Evolutionary conservation across 495 filamentous ascomycete species (phyloP).

Genomic region (Polyplosphaeria fusca): DNA sequence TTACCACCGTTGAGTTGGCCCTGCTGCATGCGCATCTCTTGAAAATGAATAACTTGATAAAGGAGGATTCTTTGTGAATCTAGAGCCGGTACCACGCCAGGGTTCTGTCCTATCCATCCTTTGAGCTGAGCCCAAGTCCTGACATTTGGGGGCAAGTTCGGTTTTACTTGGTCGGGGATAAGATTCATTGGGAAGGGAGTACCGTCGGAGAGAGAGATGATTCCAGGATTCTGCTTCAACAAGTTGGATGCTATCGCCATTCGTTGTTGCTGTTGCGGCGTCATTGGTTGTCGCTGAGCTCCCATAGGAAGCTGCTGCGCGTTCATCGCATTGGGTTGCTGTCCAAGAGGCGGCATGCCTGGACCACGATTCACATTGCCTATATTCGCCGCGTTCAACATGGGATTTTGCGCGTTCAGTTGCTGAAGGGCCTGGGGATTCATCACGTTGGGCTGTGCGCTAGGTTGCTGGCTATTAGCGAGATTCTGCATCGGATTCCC

Average conservation of each 20-base stretch:
- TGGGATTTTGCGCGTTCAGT: slow-evolving; percentile 15
- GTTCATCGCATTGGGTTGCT: slow-evolving; percentile 16
- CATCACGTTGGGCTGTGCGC: slow-evolving; percentile 19
- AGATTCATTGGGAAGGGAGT: slow-evolving; percentile 14
- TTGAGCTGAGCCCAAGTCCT: slow-evolving; percentile 34
- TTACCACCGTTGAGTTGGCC: slow-evolving; percentile 26
- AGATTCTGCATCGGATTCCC: slow-evolving; percentile 5
- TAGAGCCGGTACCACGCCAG: slow-evolving; percentile 6
- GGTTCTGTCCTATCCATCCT: slow-evolving; percentile 27
- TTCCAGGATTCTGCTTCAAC: slow-evolving; percentile 22
- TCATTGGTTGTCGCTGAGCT: neutral
- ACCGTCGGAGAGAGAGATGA: slow-evolving; percentile 16
- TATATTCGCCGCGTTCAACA: slow-evolving; percentile 20
- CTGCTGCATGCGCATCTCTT: slow-evolving; percentile 15
- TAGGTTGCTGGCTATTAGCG: slow-evolving; percentile 3
- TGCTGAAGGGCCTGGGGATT: slow-evolving; percentile 11
- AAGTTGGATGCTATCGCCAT: slow-evolving; percentile 2
- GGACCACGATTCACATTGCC: slow-evolving; percentile 1
- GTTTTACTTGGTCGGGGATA: slow-evolving; percentile 5
- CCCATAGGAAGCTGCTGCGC: slow-evolving; percentile 17
- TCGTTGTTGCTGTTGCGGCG: slow-evolving; percentile 4
- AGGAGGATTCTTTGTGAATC: slow-evolving; percentile 14
- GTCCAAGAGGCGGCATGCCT: slow-evolving; percentile 19
- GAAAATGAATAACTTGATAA: slow-evolving; percentile 27
- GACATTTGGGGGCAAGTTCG: slow-evolving; percentile 17